A percentile compares a stretch with the other conserved stretches of the same genome.
Evolutionary conservation across 1,284 basidiomycete species (phyloP).

Genomic region (Termitomyces sp.): DNA sequence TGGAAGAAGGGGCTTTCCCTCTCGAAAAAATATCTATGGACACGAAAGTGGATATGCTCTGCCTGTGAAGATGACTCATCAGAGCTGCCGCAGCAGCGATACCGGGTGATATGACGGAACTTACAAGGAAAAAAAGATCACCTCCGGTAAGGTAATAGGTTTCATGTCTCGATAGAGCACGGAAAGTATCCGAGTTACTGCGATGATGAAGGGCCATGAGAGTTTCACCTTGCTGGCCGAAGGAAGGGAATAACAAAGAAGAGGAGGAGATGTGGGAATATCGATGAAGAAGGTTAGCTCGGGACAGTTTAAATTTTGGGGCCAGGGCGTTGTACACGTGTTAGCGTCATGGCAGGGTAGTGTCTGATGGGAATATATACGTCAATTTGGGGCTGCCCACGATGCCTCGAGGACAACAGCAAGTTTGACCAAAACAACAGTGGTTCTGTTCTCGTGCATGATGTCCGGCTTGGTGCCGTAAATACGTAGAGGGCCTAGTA

Average conservation of each 20-base stretch:
- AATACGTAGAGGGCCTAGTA: neutral
- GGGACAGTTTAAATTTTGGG: conserved; percentile 23
- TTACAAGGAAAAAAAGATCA: conserved; percentile 43
- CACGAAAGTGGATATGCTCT: conserved; percentile 43
- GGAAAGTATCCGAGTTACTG: conserved; percentile 21
- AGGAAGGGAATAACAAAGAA: conserved; percentile 21
- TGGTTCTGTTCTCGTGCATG: neutral
- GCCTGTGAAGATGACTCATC: conserved; percentile 30
- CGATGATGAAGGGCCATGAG: conserved; percentile 20
- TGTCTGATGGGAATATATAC: conserved; percentile 14
- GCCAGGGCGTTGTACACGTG: conserved; percentile 24
- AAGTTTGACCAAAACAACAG: neutral
- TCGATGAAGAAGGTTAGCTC: conserved; percentile 17
- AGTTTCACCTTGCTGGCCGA: conserved; percentile 23
- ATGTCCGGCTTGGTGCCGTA: neutral
- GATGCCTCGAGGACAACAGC: conserved; percentile 13
- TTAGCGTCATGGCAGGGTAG: conserved; percentile 13
- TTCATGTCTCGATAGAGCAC: conserved; percentile 34
- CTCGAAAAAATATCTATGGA: conserved; percentile 62
- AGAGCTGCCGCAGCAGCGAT: conserved; percentile 2
- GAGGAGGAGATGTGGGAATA: conserved; percentile 10
- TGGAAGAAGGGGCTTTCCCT: conserved; percentile 55
- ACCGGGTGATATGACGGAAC: conserved; percentile 13
- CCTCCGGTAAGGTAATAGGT: conserved; percentile 50
- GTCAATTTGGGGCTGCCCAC: neutral